Percentiles rank a stretch among this genome's conserved stretches.
These are phyloP conservation scores for Anthracocystis setariae DNA, from an alignment of 1,284 basidiomycete genomes.

Conservation along the genomic window DNA sequence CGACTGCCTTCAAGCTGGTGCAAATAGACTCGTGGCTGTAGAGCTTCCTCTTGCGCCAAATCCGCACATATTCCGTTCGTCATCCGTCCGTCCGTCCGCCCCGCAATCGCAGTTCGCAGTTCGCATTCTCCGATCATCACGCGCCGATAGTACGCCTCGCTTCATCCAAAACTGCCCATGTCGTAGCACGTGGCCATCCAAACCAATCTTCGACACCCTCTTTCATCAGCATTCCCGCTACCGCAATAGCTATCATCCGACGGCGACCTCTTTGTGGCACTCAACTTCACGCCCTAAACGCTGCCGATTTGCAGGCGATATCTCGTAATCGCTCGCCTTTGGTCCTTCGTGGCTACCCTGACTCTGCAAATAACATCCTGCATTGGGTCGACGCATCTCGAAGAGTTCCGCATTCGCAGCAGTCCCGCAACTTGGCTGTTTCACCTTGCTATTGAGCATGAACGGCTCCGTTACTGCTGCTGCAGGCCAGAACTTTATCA, in stretches of 20 bases:
- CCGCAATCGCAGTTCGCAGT: not conserved
- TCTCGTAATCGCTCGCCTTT: not conserved
- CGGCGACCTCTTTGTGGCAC: too few species aligned
- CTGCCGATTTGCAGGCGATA: too few species aligned
- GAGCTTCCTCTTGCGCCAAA: too few species aligned
- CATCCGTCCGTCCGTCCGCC: too few species aligned
- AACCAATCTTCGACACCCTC: not conserved
- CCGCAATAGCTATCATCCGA: not conserved
- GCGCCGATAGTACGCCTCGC: not conserved
- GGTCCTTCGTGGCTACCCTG: not conserved
- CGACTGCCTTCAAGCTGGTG: too few species aligned
- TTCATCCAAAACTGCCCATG: slow-evolving; percentile 2
- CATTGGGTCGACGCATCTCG: slow-evolving; percentile 5
- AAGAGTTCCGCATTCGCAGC: slow-evolving; percentile 17
- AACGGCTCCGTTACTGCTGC: slow-evolving; percentile 49
- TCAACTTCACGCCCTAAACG: too few species aligned
- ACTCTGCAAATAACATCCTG: slow-evolving; percentile 1
- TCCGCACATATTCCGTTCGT: too few species aligned
- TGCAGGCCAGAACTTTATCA: slow-evolving; percentile 32
- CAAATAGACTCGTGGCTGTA: too few species aligned
- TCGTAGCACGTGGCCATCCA: slow-evolving; percentile 4
- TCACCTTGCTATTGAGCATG: slow-evolving; percentile 34
- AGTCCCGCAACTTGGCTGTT: not conserved
- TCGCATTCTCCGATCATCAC: not conserved
- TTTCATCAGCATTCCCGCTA: slow-evolving; percentile 3